Percentiles rank a stretch among this genome's conserved stretches.
These are phyloP conservation scores for Prasinococcaceae sp. DNA, from an alignment of 139 green algal species.

Conservation along the genomic window DNA sequence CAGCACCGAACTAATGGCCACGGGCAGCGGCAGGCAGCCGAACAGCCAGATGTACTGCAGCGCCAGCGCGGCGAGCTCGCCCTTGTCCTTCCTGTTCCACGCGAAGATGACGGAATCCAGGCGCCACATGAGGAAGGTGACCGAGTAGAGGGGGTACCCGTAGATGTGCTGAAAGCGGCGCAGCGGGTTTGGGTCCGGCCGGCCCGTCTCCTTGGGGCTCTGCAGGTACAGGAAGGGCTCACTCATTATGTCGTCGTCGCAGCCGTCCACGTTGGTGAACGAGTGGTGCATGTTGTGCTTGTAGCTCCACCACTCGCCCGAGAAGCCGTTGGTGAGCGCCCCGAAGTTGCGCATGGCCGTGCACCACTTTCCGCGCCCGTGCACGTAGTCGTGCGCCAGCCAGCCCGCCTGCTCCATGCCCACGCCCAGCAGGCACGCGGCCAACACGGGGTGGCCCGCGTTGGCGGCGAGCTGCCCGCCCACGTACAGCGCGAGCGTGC, in stretches of 20 bases:
- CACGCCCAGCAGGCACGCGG: neutral
- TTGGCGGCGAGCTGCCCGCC: neutral
- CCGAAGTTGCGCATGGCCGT: conserved; percentile 1
- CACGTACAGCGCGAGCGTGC: conserved; percentile 4
- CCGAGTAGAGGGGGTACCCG: conserved; percentile 15
- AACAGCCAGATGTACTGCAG: conserved; percentile 11
- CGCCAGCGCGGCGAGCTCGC: conserved; percentile 2
- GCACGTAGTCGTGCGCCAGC: conserved; percentile 16
- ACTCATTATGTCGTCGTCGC: conserved; percentile 14
- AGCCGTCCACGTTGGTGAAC: conserved; percentile 15
- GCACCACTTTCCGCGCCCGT: conserved; percentile 18
- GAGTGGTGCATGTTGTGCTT: conserved; percentile 23
- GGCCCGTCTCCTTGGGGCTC: neutral
- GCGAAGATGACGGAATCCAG: conserved; percentile 1
- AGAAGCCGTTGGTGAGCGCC: conserved; percentile 7
- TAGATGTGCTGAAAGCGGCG: conserved; percentile 16
- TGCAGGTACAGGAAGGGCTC: conserved; percentile 17
- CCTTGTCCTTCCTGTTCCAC: conserved; percentile 2
- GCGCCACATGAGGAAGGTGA: conserved; percentile 17
- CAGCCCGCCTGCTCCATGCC: conserved; percentile 18
- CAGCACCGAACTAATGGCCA: conserved; percentile 3
- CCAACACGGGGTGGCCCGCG: conserved; percentile 2
- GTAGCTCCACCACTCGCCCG: conserved; percentile 11
- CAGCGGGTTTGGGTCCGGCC: neutral
- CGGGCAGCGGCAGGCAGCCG: neutral